Conservation (phyloP, 371 early-diverging fungal species). For the Circinella umbellata region DNA sequence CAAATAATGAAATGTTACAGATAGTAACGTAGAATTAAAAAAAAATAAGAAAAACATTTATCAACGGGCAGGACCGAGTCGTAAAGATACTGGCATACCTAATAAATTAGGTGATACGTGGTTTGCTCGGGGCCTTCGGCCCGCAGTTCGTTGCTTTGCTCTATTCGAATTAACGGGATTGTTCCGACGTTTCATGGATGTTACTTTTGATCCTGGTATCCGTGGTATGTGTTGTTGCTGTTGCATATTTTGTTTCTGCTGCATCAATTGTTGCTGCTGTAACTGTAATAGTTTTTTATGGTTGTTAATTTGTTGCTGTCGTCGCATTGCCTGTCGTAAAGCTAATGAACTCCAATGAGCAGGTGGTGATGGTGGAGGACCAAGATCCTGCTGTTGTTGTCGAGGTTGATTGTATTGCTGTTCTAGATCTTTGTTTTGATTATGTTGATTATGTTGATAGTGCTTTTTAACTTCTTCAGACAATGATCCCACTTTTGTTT, state of each 20-base stretch:
- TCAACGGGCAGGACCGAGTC: slow-evolving; percentile 10
- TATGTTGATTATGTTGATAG: neutral
- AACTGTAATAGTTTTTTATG: neutral
- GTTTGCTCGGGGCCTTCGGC: slow-evolving; percentile 4
- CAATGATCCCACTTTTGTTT: neutral
- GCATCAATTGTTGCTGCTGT: neutral
- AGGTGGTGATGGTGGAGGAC: slow-evolving; percentile 9
- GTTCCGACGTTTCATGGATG: slow-evolving; percentile 5
- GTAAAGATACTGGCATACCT: slow-evolving; percentile 10
- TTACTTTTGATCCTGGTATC: neutral
- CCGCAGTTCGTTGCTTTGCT: neutral
- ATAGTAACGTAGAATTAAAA: no score
- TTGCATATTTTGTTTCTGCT: neutral
- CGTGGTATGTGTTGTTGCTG: neutral
- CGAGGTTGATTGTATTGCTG: neutral
- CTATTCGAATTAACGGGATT: neutral
- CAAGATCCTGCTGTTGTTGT: neutral
- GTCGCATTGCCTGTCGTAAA: slow-evolving; percentile 5
- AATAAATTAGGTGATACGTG: slow-evolving; percentile 7
- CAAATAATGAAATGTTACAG: no score
- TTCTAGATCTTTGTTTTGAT: neutral
- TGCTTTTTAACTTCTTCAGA: neutral
- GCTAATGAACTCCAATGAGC: slow-evolving; percentile 11
- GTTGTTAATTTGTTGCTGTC: neutral
- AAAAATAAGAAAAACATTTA: neutral